Evolutionary conservation across 371 early-diverging fungal species (phyloP).

Genomic region (Lichtheimia ornata): DNA sequence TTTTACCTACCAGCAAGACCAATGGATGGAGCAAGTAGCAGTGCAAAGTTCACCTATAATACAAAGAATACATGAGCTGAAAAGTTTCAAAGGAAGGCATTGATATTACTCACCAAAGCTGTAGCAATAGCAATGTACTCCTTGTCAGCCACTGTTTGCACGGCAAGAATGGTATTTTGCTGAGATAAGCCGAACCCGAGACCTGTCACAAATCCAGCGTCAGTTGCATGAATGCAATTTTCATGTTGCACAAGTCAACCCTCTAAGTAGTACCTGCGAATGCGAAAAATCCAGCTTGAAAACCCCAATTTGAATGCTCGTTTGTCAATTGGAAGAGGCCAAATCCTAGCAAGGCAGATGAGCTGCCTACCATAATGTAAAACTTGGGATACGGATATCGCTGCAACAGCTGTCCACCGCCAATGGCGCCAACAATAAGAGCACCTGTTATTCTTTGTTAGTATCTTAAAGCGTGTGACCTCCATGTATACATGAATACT

Average conservation of each 20-base stretch:
- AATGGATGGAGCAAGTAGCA: constrained; percentile 38
- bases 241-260: constrained; percentile 12
- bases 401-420: constrained; percentile 23
- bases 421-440: constrained; percentile 35
- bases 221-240: neutral
- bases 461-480: too few relatives aligned
- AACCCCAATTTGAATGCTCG: constrained; percentile 32
- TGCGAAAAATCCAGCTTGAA: constrained; percentile 42
- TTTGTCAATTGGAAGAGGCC: constrained; percentile 40
- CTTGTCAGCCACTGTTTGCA: constrained; percentile 52
- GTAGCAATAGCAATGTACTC: constrained; percentile 67
- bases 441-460: neutral
- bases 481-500: too few relatives aligned
- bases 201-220: constrained; percentile 7
- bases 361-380: constrained; percentile 27
- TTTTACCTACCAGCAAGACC: constrained; percentile 24
- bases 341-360: constrained; percentile 33
- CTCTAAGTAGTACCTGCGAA: constrained; percentile 20
- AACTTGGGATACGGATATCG: constrained; percentile 30
- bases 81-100: neutral
- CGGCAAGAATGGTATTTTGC: constrained; percentile 61
- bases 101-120: constrained; percentile 26
- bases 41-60: constrained; percentile 24
- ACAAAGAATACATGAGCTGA: neutral
- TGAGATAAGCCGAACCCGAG: constrained; percentile 64